phyloP scores from a whole-genome alignment of 1,284 basidiomycete genomes.

The Pyrrhoderma lamaoense region DNA sequence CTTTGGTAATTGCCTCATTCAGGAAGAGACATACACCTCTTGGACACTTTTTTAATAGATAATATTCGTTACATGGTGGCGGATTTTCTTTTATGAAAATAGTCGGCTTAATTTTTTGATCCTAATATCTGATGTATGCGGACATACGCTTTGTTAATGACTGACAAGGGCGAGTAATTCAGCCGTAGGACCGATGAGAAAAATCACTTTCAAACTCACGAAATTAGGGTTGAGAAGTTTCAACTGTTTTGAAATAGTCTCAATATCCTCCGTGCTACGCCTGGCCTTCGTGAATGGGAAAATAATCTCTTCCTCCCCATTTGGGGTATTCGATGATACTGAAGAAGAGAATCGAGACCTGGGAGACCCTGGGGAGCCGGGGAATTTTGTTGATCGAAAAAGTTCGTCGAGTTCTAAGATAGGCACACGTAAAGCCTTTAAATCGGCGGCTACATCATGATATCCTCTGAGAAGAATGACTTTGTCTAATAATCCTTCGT shows the following conservation, averaged over 20 bases:
- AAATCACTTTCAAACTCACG: conserved; percentile 27
- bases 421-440: conserved; percentile 45
- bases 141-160: too few relatives aligned
- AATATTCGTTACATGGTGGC: conserved; percentile 75
- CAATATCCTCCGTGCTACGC: too few relatives aligned
- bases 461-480: conserved; percentile 52
- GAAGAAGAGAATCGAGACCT: conserved; percentile 21
- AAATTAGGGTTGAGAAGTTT: conserved; percentile 47
- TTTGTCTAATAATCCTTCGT: conserved; percentile 60
- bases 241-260: conserved; percentile 10
- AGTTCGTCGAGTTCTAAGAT: conserved; percentile 52
- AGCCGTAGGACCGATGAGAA: too few relatives aligned
- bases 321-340: too few relatives aligned
- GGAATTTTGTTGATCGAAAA: conserved; percentile 50
- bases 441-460: conserved; percentile 37
- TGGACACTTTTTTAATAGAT: conserved; percentile 63
- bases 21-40: conserved; percentile 47
- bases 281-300: too few relatives aligned
- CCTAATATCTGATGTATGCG: too few relatives aligned
- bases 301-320: too few relatives aligned
- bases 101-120: neutral
- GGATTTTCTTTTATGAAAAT: conserved; percentile 44
- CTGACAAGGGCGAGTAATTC: too few relatives aligned
- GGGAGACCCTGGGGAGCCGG: conserved; percentile 34
- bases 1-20: conserved; percentile 12